These are phyloP conservation scores for Aegilops umbellulata DNA, from an alignment of 176 grass and related monocot genomes.

Conservation along the genomic window DNA sequence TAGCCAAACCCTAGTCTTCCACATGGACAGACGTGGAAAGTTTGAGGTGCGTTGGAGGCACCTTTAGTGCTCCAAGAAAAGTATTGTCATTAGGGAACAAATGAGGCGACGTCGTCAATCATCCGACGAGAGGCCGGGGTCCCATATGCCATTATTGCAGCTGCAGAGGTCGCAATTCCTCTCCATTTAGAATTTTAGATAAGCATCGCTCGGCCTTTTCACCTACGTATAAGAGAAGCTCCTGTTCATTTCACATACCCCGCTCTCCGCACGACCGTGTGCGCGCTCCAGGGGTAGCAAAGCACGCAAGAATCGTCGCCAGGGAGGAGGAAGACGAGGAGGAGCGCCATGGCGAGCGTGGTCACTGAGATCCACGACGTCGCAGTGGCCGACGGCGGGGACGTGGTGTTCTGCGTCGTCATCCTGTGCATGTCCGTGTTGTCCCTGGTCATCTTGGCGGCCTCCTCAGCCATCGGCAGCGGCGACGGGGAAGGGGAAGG, in stretches of 20 bases:
- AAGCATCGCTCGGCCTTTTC: background rate
- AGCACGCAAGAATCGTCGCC: background rate
- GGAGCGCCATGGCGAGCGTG: slow-evolving; percentile 9
- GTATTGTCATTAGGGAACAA: too few species aligned
- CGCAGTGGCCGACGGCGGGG: slow-evolving; percentile 16
- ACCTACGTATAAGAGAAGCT: background rate
- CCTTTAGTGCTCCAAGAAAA: too few species aligned
- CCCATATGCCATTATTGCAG: background rate
- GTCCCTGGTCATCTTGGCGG: slow-evolving; percentile 56
- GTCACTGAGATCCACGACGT: slow-evolving; percentile 32
- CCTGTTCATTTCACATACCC: background rate
- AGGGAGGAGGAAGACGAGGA: background rate
- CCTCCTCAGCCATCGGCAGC: background rate
- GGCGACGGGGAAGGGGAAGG: background rate
- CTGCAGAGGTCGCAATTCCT: background rate
- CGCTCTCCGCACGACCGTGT: background rate
- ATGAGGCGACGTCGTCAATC: background rate
- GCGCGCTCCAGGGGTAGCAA: background rate
- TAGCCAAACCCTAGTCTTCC: too few species aligned
- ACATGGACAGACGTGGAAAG: too few species aligned
- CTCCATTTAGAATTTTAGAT: background rate
- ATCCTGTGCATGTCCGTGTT: slow-evolving; percentile 48
- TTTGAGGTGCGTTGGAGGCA: too few species aligned
- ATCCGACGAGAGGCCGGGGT: background rate
- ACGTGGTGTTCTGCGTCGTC: slow-evolving; percentile 54